A percentile compares a stretch with the other conserved stretches of the same genome.
These are phyloP conservation scores for Protomyces lactucae-debilis DNA, from an alignment of 1,139 yeast species.

Conservation along the genomic window DNA sequence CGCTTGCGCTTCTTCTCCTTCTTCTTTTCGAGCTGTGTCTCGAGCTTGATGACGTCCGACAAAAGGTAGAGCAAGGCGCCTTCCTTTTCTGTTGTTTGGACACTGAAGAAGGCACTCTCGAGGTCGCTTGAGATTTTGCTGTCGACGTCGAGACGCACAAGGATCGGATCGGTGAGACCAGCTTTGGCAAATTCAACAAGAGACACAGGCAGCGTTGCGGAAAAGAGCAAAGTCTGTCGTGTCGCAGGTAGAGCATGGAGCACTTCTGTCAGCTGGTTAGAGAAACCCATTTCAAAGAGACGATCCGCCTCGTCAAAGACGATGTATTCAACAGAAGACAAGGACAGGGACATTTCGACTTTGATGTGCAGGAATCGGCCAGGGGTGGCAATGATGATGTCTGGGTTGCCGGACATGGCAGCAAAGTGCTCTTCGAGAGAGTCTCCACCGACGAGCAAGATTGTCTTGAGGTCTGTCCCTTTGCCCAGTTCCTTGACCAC, in stretches of 20 bases:
- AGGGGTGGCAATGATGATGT: constrained; percentile 88
- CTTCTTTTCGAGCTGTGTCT: constrained; percentile 54
- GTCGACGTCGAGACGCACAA: constrained; percentile 89
- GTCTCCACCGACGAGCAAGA: constrained; percentile 92
- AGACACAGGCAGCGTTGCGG: constrained; percentile 90
- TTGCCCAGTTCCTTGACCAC: constrained; percentile 82
- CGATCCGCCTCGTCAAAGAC: constrained; percentile 97
- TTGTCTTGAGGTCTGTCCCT: constrained; percentile 77
- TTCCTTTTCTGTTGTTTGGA: constrained; percentile 82
- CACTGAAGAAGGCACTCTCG: constrained; percentile 80
- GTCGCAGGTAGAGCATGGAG: constrained; percentile 73
- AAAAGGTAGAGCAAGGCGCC: constrained; percentile 71
- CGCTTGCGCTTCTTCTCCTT: constrained; percentile 56
- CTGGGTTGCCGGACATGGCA: constrained; percentile 90
- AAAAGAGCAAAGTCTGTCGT: constrained; percentile 83
- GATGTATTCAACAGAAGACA: constrained; percentile 76
- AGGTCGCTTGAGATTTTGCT: constrained; percentile 81
- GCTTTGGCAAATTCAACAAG: constrained; percentile 97
- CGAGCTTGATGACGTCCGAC: constrained; percentile 81
- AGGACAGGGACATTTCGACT: constrained; percentile 87
- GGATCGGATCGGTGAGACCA: constrained; percentile 83
- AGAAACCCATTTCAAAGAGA: constrained; percentile 93
- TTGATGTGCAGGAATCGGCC: constrained; percentile 94
- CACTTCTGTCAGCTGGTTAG: constrained; percentile 87
- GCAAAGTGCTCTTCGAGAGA: constrained; percentile 92